Base-by-base conservation (phyloP, 768 basidiomycete genomes). In the Daedaleopsis sinensis region DNA sequence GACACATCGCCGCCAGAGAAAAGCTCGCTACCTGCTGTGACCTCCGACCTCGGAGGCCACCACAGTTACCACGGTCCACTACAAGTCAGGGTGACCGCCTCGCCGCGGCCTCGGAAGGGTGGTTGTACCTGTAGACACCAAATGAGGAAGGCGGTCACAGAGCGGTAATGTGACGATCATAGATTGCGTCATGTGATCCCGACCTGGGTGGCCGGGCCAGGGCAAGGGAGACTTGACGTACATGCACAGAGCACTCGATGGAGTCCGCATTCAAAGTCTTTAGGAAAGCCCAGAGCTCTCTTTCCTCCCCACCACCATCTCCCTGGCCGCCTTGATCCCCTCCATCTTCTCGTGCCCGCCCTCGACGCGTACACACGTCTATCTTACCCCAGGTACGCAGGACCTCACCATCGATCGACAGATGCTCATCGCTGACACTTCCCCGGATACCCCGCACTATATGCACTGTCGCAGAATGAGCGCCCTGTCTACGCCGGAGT, bases 211-310 rank as follows among this genome's bases (percentile, higher is more conserved):
- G 43, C 27, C 62, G 24, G 43, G 19, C 62, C 62, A 43, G 32
- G 37, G 62, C 21, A 57, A 64, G 49, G 62, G 62, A 64, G 62
- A 59, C 62, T 64, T 64, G 62, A 64, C 62, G 62, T 64, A 64
- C 62, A 52, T 49, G 50, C 4, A 32, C 35, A 46, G 56, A 55
- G 52, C 43, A 52, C 57, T 55, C 57, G 53, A 56, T 64, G 58
- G 23, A 37, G 50, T 57, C 58, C 58, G 35, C 42, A 51, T 42
- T 58, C 52, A 47, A 51, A 55, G 42, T 48, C 46, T 21, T 46
- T 9, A 48, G 51, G 21, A 32, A 39, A 51, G 52, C 46, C 61
- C 49, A 42, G 49, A 52, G 2, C 55, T 10, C 24, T 43, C 57
- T 59, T 54, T 56, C 36, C 18, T 55, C 43, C 53, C 27, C 62